These are phyloP conservation scores for Alternaria sp. DNA, from an alignment of 2,329 filamentous ascomycete genomes.

Conservation along the genomic window DNA sequence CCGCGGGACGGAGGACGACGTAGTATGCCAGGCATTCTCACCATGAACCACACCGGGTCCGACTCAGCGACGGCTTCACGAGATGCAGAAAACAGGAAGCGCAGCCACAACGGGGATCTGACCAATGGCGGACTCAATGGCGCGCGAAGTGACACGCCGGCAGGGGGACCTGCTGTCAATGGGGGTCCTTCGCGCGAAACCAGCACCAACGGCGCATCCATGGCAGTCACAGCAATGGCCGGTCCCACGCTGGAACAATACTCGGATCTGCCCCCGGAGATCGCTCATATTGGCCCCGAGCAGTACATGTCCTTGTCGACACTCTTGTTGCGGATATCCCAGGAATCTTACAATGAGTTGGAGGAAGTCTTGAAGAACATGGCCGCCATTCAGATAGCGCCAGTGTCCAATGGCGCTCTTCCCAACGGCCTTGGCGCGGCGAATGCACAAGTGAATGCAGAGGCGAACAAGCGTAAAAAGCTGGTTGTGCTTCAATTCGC, in stretches of 20 bases:
- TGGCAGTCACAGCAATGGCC: conserved; percentile 13
- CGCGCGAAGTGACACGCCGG: conserved; percentile 20
- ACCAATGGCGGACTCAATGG: conserved; percentile 37
- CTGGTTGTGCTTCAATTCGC: conserved; percentile 75
- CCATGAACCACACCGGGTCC: conserved; percentile 55
- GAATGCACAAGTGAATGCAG: conserved; percentile 38
- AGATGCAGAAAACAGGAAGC: conserved; percentile 41
- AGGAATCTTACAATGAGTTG: conserved; percentile 82
- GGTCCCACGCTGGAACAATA: conserved; percentile 25
- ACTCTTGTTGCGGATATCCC: conserved; percentile 78
- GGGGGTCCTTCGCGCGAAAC: conserved; percentile 14
- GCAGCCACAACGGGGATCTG: conserved; percentile 36
- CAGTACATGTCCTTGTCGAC: conserved; percentile 76
- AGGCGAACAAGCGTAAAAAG: conserved; percentile 67
- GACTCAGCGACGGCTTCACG: conserved; percentile 40
- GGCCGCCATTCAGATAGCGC: conserved; percentile 68
- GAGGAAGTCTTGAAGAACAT: conserved; percentile 73
- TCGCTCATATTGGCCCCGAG: conserved; percentile 72
- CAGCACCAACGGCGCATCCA: conserved; percentile 24
- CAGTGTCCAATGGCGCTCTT: conserved; percentile 57
- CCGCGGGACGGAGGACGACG: conserved; percentile 37
- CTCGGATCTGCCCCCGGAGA: conserved; percentile 55
- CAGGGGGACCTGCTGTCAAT: conserved; percentile 15
- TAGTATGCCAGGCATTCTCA: conserved; percentile 58
- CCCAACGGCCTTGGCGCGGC: conserved; percentile 48